Percentiles rank a stretch among this genome's conserved stretches.
These are phyloP conservation scores for Backusella luteola DNA, from an alignment of 192 early-diverging fungal genomes.

Conservation along the genomic window DNA sequence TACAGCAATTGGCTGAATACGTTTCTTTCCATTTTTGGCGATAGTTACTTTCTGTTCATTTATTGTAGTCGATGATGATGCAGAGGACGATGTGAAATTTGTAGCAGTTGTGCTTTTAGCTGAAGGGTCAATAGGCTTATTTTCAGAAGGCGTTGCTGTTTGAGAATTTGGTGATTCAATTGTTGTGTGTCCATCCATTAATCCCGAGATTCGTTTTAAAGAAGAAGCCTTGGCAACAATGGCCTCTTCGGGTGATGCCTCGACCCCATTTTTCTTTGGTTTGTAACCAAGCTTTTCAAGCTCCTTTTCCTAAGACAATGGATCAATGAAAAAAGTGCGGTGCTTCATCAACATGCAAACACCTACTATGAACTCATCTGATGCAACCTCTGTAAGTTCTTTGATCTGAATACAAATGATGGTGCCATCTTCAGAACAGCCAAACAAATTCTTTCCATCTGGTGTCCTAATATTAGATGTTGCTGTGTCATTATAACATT, in stretches of 20 bases:
- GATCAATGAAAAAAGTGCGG: not conserved
- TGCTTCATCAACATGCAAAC: not conserved
- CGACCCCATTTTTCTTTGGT: constrained; percentile 36
- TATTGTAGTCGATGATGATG: not conserved
- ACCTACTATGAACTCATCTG: constrained; percentile 64
- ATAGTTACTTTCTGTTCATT: constrained; percentile 59
- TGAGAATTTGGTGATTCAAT: not conserved
- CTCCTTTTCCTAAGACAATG: constrained; percentile 32
- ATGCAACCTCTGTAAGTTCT: constrained; percentile 61
- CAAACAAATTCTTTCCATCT: constrained; percentile 70
- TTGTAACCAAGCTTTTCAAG: constrained; percentile 51
- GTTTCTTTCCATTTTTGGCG: constrained; percentile 79
- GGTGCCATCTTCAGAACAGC: constrained; percentile 91
- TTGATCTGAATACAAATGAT: constrained; percentile 74
- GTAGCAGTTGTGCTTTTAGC: not conserved
- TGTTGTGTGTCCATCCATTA: constrained; percentile 29
- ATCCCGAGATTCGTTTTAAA: constrained; percentile 21
- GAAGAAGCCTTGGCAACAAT: constrained; percentile 22
- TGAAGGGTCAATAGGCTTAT: not conserved
- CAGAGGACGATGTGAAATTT: constrained; percentile 6
- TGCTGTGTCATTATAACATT: too few relatives aligned
- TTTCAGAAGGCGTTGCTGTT: not conserved
- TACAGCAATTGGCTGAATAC: constrained; percentile 68
- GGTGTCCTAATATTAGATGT: constrained; percentile 54
- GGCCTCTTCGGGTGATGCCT: constrained; percentile 63